Conservation (phyloP, 1,284 basidiomycete species). For the Golubevia pallescens region DNA sequence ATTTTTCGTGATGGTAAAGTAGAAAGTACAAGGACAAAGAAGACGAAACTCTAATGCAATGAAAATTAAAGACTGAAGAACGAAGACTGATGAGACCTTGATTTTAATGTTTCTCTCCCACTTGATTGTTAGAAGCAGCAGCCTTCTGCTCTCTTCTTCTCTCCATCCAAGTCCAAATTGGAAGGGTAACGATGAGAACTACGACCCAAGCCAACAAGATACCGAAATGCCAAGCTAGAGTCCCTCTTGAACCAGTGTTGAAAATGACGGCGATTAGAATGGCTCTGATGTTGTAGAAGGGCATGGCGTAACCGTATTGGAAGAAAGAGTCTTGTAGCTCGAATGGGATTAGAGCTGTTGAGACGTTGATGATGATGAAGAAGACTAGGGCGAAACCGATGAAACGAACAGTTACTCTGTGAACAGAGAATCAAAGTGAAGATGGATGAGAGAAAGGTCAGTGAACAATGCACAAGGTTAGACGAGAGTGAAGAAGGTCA, state of each 20-base stretch:
- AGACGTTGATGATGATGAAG: neutral
- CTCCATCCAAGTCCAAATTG: neutral
- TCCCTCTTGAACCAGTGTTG: neutral
- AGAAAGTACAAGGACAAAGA: no score
- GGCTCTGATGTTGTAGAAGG: neutral
- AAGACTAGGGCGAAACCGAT: neutral
- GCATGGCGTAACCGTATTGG: neutral
- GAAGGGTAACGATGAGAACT: neutral
- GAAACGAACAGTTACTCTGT: neutral
- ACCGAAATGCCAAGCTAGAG: neutral
- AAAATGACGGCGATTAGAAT: neutral
- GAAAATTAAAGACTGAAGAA: no score
- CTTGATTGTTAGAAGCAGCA: neutral
- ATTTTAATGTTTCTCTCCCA: no score
- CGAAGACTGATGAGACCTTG: no score
- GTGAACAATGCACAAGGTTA: no score
- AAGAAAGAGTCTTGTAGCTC: neutral
- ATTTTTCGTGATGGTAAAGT: no score
- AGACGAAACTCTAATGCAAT: no score
- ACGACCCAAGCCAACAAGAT: neutral
- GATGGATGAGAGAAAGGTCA: no score
- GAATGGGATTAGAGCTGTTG: neutral
- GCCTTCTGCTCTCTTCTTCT: neutral
- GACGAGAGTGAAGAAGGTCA: no score
- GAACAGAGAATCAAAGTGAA: no score